Evolutionary conservation across 768 basidiomycete genomes (phyloP), one percentile per base, ranked within the genome.

Genomic region (Calocera cornea): DNA sequence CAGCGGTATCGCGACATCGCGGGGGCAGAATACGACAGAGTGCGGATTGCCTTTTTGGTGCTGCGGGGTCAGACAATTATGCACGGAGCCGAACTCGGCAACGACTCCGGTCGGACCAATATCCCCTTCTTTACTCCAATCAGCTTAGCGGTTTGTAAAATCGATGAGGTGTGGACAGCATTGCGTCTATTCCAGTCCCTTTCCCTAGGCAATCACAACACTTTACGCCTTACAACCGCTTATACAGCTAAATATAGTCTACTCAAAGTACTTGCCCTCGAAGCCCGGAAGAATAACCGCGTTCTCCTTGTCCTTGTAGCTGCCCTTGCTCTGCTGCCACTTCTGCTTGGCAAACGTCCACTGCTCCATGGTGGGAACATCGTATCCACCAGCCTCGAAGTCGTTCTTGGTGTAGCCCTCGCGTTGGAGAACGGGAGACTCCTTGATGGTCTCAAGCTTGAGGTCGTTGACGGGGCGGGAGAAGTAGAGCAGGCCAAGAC

Each of bases 401-500:
- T 72, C 70, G 22, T 72, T 70, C 24, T 41, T 36, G 33, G 36
- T 67, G 40, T 70, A 73, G n/a, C 76, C 78, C n/a, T 69, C 71
- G 12, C 74, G 73, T 69, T 75, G 71, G 24, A 79, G 67, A 10
- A 78, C 75, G 1, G 78, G 77, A 40, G 75, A 74, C 36, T 75
- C 70, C 5, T 67, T 64, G 29, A 76, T 68, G 12, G 78, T 78
- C 7, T 60, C 49, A 2, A 79, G 72, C 27, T 65, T 66, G 40
- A 75, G 71, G 41, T 74, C 71, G 70, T 78, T 74, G 68, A 75
- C 72, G 29, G 77, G 71, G 44, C 77, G 70, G 2, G 72, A 71
- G 71, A 79, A 79, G 71, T 78, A 79, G 69, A 72, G 74, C 16
- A 76, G 67, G 24, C 78, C 77, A 19, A 79, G 75, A 14, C 78